A percentile compares a stretch with the other conserved stretches of the same genome.
Evolutionary conservation across 805 yeast genomes (phyloP).

Genomic region (Brettanomyces sp.): DNA sequence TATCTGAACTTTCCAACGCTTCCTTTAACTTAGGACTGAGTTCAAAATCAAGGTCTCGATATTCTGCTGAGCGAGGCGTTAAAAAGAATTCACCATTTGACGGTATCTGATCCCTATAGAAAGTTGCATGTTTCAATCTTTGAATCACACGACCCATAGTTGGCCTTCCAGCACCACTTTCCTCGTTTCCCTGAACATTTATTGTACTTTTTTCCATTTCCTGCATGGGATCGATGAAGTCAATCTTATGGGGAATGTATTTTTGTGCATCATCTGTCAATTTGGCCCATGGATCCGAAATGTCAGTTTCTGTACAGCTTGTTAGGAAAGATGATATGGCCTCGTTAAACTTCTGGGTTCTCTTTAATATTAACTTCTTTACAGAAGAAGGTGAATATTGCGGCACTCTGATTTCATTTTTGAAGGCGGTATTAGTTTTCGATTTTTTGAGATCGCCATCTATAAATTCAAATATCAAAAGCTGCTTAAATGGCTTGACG

Average conservation of each 20-base stretch:
- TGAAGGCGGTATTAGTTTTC: constrained; percentile 34
- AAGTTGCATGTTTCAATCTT: constrained; percentile 35
- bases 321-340: constrained; percentile 30
- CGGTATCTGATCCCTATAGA: constrained; percentile 58
- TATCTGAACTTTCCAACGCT: constrained; percentile 41
- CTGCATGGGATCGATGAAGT: constrained; percentile 53
- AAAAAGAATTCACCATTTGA: constrained; percentile 35
- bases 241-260: constrained; percentile 39
- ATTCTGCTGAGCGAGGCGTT: constrained; percentile 37
- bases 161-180: constrained; percentile 28
- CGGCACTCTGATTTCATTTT: constrained; percentile 38
- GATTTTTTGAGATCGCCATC: constrained; percentile 52
- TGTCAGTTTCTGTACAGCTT: constrained; percentile 19
- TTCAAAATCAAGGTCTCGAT: constrained; percentile 31
- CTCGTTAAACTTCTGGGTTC: constrained; percentile 43
- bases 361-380: constrained; percentile 46
- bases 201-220: constrained; percentile 33
- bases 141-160: constrained; percentile 39
- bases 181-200: constrained; percentile 4
- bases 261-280: constrained; percentile 28
- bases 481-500: constrained; percentile 33
- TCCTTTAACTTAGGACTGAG: constrained; percentile 42
- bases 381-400: constrained; percentile 47
- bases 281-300: constrained; percentile 31
- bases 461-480: constrained; percentile 66